Evolutionary conservation across 2,329 filamentous ascomycete genomes (phyloP), one percentile per base, ranked within the genome.

Genomic region (Fusarium tricinctum): DNA sequence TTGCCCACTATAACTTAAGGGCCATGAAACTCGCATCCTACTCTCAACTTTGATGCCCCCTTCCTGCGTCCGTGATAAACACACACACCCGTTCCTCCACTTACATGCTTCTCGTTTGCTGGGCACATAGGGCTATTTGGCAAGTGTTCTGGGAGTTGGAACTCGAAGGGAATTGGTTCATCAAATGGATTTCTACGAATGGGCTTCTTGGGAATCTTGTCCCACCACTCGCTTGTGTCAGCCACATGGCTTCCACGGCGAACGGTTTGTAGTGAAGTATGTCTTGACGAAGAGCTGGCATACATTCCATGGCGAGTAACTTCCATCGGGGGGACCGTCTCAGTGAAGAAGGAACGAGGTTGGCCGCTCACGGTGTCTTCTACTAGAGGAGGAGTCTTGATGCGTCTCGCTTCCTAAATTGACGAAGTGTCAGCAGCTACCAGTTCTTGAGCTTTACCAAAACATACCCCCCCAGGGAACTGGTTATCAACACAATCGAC

Each of bases 121-220:
- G 85, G 85, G 55, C 85, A 87, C 76, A 85, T 80, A 17, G 84
- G 84, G 68, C 84, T 86, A 58, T 65, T 82, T 32, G 84, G 82
- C 9, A 85, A 74, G 63, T 87, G 85, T 63, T 86, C 83, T 3
- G 84, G 83, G 13, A 86, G 64, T 46, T 85, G 79, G 59, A 87
- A 85, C 47, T 82, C 76, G 58, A 87, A 86, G 6, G 62, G 51
- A 22, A 54, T 57, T 10, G 66, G 26, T 19, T 53, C 56, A 23
- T 63, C 52, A 1, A 71, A 55, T 15, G 68, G 56, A 22, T 70
- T 62, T 8, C 69, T 73, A 7, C 72, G 70, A 7, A 55, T 44
- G 6, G 69, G 55, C 8, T 72, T 63, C 54, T 61, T 68, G 39
- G 75, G 74, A 43, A 72, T 58, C 12, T 73, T 69, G 28, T 81